phyloP scores from a whole-genome alignment of 768 basidiomycete species.

The Tubosaeta brunneosetosa region DNA sequence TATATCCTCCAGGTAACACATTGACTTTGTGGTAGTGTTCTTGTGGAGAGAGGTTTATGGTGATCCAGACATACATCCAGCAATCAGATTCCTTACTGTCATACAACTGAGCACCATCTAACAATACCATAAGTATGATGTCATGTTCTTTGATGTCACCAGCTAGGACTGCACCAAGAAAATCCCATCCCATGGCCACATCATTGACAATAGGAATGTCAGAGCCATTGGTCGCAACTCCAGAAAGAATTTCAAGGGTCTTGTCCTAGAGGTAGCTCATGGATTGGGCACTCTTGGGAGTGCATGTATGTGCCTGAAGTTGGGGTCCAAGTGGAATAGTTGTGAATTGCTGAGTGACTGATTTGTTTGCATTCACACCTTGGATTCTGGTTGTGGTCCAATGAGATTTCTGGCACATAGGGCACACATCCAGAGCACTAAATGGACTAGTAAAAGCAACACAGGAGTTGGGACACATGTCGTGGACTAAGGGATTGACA shows the following conservation, averaged over 20 bases:
- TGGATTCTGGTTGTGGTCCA: slow-evolving; percentile 17
- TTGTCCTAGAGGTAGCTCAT: slow-evolving; percentile 26
- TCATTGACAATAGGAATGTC: not conserved
- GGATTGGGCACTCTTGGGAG: slow-evolving; percentile 13
- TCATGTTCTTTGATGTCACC: slow-evolving; percentile 16
- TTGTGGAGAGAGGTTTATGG: slow-evolving; percentile 16
- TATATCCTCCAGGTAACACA: not conserved
- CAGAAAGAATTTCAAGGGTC: not conserved
- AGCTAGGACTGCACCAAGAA: not conserved
- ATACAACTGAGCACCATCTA: slow-evolving; percentile 41
- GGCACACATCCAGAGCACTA: slow-evolving; percentile 25
- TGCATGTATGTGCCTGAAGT: slow-evolving; percentile 35
- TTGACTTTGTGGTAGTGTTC: not conserved
- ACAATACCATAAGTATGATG: slow-evolving; percentile 32
- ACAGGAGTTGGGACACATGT: slow-evolving; percentile 44
- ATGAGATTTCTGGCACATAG: slow-evolving; percentile 26
- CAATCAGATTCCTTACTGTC: slow-evolving; percentile 4
- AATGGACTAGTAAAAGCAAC: slow-evolving; percentile 38
- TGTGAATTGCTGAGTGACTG: slow-evolving; percentile 27
- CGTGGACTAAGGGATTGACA: slow-evolving; percentile 28
- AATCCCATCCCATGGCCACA: slow-evolving; percentile 10
- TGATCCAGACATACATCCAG: slow-evolving; percentile 37
- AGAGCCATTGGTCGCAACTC: no score
- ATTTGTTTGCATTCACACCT: not conserved
- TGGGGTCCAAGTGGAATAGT: slow-evolving; percentile 42